Base-by-base conservation (phyloP, 768 basidiomycete species). In the Termitomyces sp. region DNA sequence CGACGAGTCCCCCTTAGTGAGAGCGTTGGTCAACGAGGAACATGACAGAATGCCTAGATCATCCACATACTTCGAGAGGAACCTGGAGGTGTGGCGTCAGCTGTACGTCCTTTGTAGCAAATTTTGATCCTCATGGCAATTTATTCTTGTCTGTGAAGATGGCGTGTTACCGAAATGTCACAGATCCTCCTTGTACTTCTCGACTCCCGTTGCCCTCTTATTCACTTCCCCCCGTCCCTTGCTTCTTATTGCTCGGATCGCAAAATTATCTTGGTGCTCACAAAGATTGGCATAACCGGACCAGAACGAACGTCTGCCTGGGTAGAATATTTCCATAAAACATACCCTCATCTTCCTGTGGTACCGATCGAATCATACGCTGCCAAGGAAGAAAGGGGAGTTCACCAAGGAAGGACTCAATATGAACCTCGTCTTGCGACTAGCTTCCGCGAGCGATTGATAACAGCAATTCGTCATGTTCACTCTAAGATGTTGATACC, bases 71-170 rank as follows among this genome's bases (percentile, higher is more conserved):
- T 97, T 85, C 69, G 94, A 97, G 71, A 81, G 90, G 43, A 97
- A 98, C 69, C 65, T 97, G 46, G 91, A 97, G 67, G 94, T 97
- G 14, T 98, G 94, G 94, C 74, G 95, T 61, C 96, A 98, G 74
- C 73, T 98, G 85, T 92, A 70, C 64, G 88, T 78, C 8, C 36
- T 53, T 54, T 55, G 33, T 40, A n/a, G 42, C 35, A 35, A 30
- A n/a, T 16, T 30, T 30, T 45, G 22, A 16, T 47, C 3, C 53
- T 38, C 49, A 49, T 49, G 49, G 33, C 56, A 48, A 56, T 43
- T 69, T 22, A 60, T 59, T 16, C 43, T 24, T 42, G 40, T n/a
- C 51, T 7, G 16, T 26, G 6, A 64, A 92, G 90, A 64, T 98
- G 96, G 96, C 84, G 96, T 38, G 95, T 97, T 22, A 85, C 88